Evolutionary conservation across 176 grass and related monocot genomes (phyloP).

Genomic region (Tillandsia leiboldiana): DNA sequence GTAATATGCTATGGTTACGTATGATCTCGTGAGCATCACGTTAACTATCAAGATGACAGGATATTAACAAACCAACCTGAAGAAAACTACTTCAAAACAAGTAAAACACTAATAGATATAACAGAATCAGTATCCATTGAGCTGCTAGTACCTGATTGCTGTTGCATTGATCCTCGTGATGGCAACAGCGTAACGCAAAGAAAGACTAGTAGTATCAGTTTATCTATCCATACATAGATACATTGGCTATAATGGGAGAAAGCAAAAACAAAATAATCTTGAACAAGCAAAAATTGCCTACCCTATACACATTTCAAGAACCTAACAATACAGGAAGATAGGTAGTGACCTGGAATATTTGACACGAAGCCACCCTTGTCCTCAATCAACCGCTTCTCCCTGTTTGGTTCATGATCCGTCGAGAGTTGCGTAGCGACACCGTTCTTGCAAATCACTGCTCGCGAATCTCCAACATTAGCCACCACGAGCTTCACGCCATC

Average conservation of each 20-base stretch:
- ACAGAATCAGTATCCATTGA: too few species aligned
- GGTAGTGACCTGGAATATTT: conserved; percentile 63
- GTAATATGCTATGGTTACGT: too few species aligned
- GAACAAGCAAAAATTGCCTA: not conserved
- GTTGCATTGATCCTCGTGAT: too few species aligned
- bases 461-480: conserved; percentile 92
- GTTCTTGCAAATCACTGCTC: conserved; percentile 72
- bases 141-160: too few species aligned
- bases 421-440: conserved; percentile 74
- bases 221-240: not conserved
- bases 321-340: not conserved
- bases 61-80: too few species aligned
- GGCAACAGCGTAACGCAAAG: too few species aligned
- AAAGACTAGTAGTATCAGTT: too few species aligned
- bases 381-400: conserved; percentile 50
- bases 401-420: conserved; percentile 81
- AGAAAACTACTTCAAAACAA: too few species aligned
- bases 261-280: not conserved
- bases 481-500: conserved; percentile 57
- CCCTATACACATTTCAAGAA: too few species aligned
- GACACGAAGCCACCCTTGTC: conserved; percentile 90
- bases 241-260: not conserved
- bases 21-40: too few species aligned
- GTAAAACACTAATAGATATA: too few species aligned
- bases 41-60: too few species aligned